phyloP scores from a whole-genome alignment of 2,329 filamentous ascomycete genomes.

The Colletotrichum falcatum region DNA sequence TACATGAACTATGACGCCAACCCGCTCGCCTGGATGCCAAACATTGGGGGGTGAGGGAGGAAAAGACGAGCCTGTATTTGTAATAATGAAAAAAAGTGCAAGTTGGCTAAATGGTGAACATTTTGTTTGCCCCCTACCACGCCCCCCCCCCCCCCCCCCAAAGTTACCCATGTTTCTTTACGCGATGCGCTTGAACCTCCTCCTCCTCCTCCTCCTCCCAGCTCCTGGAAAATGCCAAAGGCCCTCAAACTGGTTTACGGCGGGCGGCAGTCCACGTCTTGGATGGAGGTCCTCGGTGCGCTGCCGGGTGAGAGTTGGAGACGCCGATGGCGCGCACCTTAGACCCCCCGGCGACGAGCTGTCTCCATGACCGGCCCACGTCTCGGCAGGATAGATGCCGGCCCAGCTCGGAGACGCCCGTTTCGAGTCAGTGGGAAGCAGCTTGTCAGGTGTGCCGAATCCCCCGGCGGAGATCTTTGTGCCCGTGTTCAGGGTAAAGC shows the following conservation, averaged over 20 bases:
- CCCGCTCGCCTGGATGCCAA: constrained; percentile 38
- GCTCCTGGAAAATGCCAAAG: constrained; percentile 58
- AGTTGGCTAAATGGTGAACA: constrained; percentile 46
- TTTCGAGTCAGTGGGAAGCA: constrained; percentile 54
- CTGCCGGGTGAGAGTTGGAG: too few relatives aligned
- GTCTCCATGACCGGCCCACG: constrained; percentile 56
- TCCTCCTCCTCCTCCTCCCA: constrained; percentile 54
- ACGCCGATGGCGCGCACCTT: too few relatives aligned
- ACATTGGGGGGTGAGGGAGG: constrained; percentile 17
- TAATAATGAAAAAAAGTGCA: background rate
- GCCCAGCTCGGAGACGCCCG: too few relatives aligned
- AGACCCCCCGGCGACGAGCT: too few relatives aligned
- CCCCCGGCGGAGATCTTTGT: constrained; percentile 43
- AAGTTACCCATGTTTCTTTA: too few relatives aligned
- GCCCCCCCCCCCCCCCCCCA: too few relatives aligned
- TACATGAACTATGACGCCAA: constrained; percentile 39
- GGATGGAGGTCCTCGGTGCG: too few relatives aligned
- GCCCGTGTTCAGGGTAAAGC: constrained; percentile 43
- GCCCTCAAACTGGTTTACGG: constrained; percentile 71
- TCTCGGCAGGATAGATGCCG: constrained; percentile 59
- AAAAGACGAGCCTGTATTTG: background rate
- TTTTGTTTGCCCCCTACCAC: too few relatives aligned
- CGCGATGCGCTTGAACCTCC: constrained; percentile 50
- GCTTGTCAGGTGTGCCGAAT: constrained; percentile 45
- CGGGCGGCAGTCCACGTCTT: constrained; percentile 64